phyloP scores from a whole-genome alignment of 805 yeast species.

The Metschnikowia baotianmanensis region DNA sequence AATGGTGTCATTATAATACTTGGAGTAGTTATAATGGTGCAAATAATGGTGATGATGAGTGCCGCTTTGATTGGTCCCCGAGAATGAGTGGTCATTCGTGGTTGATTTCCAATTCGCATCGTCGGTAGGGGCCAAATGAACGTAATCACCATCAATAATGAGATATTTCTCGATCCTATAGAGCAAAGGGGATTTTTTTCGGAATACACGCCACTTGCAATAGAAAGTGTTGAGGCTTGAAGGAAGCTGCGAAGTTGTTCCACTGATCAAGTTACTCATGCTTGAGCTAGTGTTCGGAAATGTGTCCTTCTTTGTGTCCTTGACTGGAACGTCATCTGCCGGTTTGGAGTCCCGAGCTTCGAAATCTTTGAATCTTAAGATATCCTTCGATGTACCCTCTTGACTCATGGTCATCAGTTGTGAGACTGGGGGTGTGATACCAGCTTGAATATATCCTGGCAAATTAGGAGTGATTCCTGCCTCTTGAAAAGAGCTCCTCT shows the following conservation, averaged over 20 bases:
- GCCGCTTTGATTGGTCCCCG: slow-evolving; percentile 16
- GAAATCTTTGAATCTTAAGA: neutral
- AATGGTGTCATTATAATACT: slow-evolving; percentile 58
- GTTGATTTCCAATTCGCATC: slow-evolving; percentile 49
- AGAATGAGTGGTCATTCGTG: slow-evolving; percentile 32
- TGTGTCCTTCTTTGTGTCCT: neutral
- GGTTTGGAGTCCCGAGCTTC: neutral
- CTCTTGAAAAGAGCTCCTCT: slow-evolving; percentile 16
- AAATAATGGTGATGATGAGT: slow-evolving; percentile 35
- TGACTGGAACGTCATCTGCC: neutral
- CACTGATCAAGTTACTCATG: slow-evolving; percentile 17
- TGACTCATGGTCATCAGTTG: slow-evolving; percentile 22
- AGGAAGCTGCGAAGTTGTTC: slow-evolving; percentile 24
- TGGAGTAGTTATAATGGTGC: slow-evolving; percentile 39
- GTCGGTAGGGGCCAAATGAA: slow-evolving; percentile 83
- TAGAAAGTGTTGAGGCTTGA: slow-evolving; percentile 53
- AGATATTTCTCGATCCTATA: slow-evolving; percentile 78
- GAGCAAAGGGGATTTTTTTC: slow-evolving; percentile 82
- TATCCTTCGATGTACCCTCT: neutral
- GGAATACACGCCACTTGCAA: slow-evolving; percentile 82
- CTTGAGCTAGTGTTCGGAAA: slow-evolving; percentile 12
- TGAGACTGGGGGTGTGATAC: slow-evolving; percentile 25
- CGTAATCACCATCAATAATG: slow-evolving; percentile 91
- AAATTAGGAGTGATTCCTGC: slow-evolving; percentile 32
- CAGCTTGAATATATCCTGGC: slow-evolving; percentile 19